Base-by-base conservation (phyloP, 331 rosid genomes). In the Saraca asoca region DNA sequence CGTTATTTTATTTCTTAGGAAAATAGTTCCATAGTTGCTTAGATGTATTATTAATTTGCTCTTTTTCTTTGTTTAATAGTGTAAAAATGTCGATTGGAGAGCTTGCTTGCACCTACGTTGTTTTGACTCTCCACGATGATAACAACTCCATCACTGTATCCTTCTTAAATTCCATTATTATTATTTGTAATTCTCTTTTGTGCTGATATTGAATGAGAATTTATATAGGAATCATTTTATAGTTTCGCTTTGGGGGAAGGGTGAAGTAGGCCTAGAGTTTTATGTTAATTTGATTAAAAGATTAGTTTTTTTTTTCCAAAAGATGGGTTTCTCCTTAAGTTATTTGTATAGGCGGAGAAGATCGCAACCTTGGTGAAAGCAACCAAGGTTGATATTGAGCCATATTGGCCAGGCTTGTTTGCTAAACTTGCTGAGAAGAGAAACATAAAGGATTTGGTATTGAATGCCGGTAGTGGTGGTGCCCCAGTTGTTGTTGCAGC, bases 371-470 rank as follows among this genome's bases (percentile, higher is more conserved):
- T 92, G 79, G 83, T 89, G 67, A 85, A 83, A 35, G 71, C 81
- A 0, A 95, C 95, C 37, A 75, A 82, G 0, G 69, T 92, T 19
- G 6, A 15, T 0, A 83, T 89, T 9, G 96, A 87, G 20, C 75
- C 94, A 0, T 92, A 75, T 58, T 92, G 98, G 98, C 83, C 85
- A 2, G 16, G 64, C 72, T 64, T 92, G 50, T 89, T 92, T 38
- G 94, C 95, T 11, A 92, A 85, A 70, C 85, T 92, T 31, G 87
- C 87, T 0, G 93, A 87, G 83, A 89, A 85, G 83, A 58, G 81
- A n/a, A 71, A 74, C 75, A 41, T 92, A 53, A 86, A 51, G 0
- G 96, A 92, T 48, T 85, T 92, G 75, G 82, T 92, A 0, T 33
- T 82, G 66, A 89, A 60, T 66, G 87, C 80, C 14, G 95, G 83